phyloP scores from a whole-genome alignment of 169 alveolate genomes.

The Plasmodium billcollinsi region DNA sequence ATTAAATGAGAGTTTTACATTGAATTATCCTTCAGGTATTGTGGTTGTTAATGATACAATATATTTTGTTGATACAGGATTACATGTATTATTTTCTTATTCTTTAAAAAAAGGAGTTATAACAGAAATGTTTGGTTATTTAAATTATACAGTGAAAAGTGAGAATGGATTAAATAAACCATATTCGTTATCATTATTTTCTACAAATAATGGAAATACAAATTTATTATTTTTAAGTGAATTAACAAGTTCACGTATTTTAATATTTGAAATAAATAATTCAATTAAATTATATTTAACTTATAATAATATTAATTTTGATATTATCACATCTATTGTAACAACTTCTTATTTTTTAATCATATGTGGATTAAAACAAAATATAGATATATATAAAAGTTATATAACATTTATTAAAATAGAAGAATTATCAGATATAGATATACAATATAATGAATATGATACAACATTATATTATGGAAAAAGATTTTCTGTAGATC shows the following conservation, averaged over 20 bases:
- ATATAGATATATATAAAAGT: slow-evolving; percentile 34
- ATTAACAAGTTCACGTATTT: slow-evolving; percentile 51
- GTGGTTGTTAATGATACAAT: slow-evolving; percentile 19
- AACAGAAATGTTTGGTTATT: slow-evolving; percentile 52
- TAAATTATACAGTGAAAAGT: slow-evolving; percentile 39
- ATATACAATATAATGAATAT: slow-evolving; percentile 39
- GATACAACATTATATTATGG: slow-evolving; percentile 16
- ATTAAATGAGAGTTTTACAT: slow-evolving; percentile 12
- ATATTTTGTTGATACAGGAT: slow-evolving; percentile 57
- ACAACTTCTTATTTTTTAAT: slow-evolving; percentile 33
- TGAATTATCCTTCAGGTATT: slow-evolving; percentile 66
- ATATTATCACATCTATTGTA: slow-evolving; percentile 21
- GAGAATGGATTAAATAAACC: slow-evolving; percentile 62
- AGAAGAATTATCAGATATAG: slow-evolving; percentile 33
- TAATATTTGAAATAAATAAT: slow-evolving; percentile 49
- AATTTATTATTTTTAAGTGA: slow-evolving; percentile 74
- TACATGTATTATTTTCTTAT: slow-evolving; percentile 39
- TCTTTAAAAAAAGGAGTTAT: slow-evolving; percentile 11
- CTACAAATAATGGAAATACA: slow-evolving; percentile 10
- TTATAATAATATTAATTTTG: slow-evolving; percentile 22
- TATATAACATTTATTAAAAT: slow-evolving; percentile 53
- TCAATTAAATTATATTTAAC: slow-evolving; percentile 30
- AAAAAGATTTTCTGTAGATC: background rate
- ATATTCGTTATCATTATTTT: slow-evolving; percentile 37
- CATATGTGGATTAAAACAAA: slow-evolving; percentile 40